Conservation (phyloP, 139 green algal genomes). For the Eudorina sp. region DNA sequence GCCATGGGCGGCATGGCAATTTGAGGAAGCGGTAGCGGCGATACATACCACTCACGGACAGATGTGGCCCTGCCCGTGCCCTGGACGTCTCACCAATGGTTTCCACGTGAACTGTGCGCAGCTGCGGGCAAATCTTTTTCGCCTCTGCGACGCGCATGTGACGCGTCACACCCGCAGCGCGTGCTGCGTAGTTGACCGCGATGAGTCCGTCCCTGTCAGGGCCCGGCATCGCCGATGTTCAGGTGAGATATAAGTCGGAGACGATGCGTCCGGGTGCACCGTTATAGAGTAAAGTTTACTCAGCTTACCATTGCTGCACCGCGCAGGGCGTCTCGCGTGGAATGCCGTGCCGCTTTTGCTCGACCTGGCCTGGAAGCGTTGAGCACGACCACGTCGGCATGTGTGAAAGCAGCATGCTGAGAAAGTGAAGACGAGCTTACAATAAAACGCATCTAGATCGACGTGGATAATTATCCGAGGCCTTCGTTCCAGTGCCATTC, state of each 20-base stretch:
- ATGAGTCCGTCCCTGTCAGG: slow-evolving; percentile 72
- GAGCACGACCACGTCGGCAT: not conserved
- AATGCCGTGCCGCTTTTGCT: slow-evolving; percentile 83
- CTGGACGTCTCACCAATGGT: slow-evolving; percentile 78
- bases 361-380: slow-evolving; percentile 73
- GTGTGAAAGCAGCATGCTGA: not conserved
- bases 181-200: slow-evolving; percentile 93
- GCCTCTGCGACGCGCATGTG: slow-evolving; percentile 86
- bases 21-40: too few species aligned
- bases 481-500: not conserved
- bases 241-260: not conserved
- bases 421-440: slow-evolving; percentile 30
- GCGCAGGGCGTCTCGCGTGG: slow-evolving; percentile 74
- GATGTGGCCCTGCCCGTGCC: not conserved
- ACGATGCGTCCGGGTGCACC: not conserved
- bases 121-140: slow-evolving; percentile 80
- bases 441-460: slow-evolving; percentile 90
- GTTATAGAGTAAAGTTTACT: not conserved
- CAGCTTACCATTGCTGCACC: slow-evolving; percentile 91
- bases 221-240: not conserved
- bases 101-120: slow-evolving; percentile 90
- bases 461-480: slow-evolving; percentile 72
- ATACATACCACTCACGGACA: too few species aligned
- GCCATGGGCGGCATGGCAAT: too few species aligned
- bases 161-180: slow-evolving; percentile 82